Base-by-base conservation (phyloP, 192 early-diverging fungal genomes). In the Phlyctochytrium arcticum region DNA sequence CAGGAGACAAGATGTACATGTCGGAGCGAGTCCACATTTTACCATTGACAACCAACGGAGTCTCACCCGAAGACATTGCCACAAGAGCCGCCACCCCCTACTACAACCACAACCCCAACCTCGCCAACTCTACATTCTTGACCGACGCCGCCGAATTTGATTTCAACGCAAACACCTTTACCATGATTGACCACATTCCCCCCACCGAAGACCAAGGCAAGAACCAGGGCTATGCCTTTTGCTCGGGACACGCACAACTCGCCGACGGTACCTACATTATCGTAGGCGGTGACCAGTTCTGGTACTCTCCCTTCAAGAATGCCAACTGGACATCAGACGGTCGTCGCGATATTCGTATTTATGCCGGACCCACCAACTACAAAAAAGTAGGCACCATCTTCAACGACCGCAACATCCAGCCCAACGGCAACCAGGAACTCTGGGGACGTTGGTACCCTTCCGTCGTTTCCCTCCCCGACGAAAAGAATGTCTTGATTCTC, bases 391-490 rank as follows among this genome's bases (percentile, higher is more conserved):
- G 30, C 0, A 49, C 49, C 12, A 51, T 63, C 9, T 36, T 51
- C 48, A 63, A 63, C 34, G 61, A 21, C 4, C 15, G 35, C 48
- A 63, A 63, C 34, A 46, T 63, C 24, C 48, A 49, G 5, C 61
- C 33, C 48, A 26, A 63, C 34, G 61, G 53, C 36, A 7, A 19
- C 21, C 59, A 46, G 23, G 39, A 15, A 5, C 37, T 61, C 17
- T 63, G 61, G 61, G 61, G 65, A 4, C 29, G 68, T 4, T 71
- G 69, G 69, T 71, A 71, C 32, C 69, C 69, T 4, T 30, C 54
- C 21, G 54, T 71, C 5, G 10, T 60, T 15, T 36, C 55, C 0
- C 36, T 71, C 12, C 37, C 54, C 7, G 46, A 63, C 39, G 69
- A 60, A 24, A 26, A 37, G 15, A 24, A 19, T 9, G 32, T 59